phyloP scores from a whole-genome alignment of 148 eudicot genomes.

The Agrostemma githago region DNA sequence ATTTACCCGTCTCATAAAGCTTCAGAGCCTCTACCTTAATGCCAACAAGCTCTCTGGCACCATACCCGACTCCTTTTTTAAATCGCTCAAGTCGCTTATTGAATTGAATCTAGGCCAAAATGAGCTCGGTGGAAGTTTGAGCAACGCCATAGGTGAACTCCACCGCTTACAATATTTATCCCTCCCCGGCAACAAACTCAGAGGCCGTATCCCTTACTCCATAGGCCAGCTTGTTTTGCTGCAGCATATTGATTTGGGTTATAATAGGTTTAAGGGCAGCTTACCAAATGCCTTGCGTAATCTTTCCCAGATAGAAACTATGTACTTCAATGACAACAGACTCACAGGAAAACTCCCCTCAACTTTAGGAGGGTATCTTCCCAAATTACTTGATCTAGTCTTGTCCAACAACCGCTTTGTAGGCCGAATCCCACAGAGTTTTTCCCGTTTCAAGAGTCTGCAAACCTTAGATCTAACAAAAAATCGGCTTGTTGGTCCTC shows the following conservation, averaged over 20 bases:
- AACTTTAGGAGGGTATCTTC: conserved; percentile 52
- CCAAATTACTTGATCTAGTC: conserved; percentile 33
- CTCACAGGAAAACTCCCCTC: conserved; percentile 53
- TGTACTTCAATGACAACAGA: conserved; percentile 47
- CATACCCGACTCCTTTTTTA: conserved; percentile 36
- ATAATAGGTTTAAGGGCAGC: conserved; percentile 40
- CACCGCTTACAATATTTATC: conserved; percentile 31
- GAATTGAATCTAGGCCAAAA: conserved; percentile 48
- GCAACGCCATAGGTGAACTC: conserved; percentile 52
- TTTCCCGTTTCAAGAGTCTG: conserved; percentile 42
- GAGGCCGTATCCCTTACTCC: conserved; percentile 51
- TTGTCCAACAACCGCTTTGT: conserved; percentile 45
- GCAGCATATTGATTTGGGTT: conserved; percentile 29
- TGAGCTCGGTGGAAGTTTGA: conserved; percentile 34
- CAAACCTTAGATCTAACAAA: conserved; percentile 48
- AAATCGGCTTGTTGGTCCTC: conserved; percentile 42
- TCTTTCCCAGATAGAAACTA: conserved; percentile 38
- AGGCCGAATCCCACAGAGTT: conserved; percentile 59
- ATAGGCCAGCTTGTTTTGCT: conserved; percentile 43
- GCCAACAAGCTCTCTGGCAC: conserved; percentile 40
- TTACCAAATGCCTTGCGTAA: conserved; percentile 49
- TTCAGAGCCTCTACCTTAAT: conserved; percentile 27
- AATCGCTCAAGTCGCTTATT: conserved; percentile 22
- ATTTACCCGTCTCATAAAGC: conserved; percentile 16
- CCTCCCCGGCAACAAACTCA: conserved; percentile 42